These are phyloP conservation scores for Aspergillus japonicus DNA, from an alignment of 2,329 filamentous ascomycete species.

Conservation along the genomic window DNA sequence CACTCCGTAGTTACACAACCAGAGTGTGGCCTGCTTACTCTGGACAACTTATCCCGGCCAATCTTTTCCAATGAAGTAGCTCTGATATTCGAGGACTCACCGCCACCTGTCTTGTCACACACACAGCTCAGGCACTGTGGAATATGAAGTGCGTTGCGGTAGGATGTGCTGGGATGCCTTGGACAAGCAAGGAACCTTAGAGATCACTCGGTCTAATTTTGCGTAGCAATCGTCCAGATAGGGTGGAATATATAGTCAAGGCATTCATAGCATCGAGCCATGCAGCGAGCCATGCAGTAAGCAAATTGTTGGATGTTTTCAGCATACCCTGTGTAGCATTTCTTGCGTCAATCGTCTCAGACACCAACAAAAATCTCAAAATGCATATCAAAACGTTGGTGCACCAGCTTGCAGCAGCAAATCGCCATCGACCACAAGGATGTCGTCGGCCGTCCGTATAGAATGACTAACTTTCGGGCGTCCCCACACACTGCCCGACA, in stretches of 20 bases:
- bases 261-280: background rate
- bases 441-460: background rate
- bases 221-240: too few relatives aligned
- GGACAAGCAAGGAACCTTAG: background rate
- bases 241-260: background rate
- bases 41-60: too few relatives aligned
- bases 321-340: too few relatives aligned
- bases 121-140: background rate
- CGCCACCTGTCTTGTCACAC: background rate
- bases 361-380: too few relatives aligned
- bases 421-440: background rate
- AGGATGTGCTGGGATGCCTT: background rate
- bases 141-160: too few relatives aligned
- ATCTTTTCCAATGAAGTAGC: background rate
- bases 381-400: too few relatives aligned
- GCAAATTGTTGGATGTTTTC: too few relatives aligned
- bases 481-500: background rate
- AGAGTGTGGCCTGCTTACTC: too few relatives aligned
- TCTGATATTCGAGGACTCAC: background rate
- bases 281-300: too few relatives aligned
- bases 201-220: too few relatives aligned
- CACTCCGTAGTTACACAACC: background rate
- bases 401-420: too few relatives aligned
- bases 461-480: background rate
- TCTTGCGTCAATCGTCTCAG: too few relatives aligned